phyloP scores from a whole-genome alignment of 345 rosid genomes.

The Cardamine resedifolia region DNA sequence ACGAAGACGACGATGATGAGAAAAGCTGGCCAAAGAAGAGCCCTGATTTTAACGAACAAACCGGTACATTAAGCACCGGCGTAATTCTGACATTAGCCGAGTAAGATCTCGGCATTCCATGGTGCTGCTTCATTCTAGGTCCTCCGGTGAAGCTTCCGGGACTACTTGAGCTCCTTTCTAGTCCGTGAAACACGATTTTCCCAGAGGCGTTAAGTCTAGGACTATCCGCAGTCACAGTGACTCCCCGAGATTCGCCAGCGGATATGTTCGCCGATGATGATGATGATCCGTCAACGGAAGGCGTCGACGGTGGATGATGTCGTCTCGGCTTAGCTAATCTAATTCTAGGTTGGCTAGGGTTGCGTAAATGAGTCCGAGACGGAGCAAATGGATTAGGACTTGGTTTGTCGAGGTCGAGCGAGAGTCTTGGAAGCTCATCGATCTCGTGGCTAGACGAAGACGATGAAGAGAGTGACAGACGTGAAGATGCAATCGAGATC shows the following conservation, averaged over 20 bases:
- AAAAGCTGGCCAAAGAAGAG: constrained; percentile 59
- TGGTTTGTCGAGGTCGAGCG: constrained; percentile 39
- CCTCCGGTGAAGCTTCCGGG: constrained; percentile 96
- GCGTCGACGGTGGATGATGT: constrained; percentile 17
- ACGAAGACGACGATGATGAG: constrained; percentile 49
- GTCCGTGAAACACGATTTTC: constrained; percentile 77
- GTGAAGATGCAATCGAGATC: constrained; percentile 49
- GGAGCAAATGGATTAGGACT: constrained; percentile 54
- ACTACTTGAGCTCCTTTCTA: constrained; percentile 96
- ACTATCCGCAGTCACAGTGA: constrained; percentile 74
- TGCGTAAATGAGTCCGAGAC: constrained; percentile 44
- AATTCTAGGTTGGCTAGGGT: constrained; percentile 46
- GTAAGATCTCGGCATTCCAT: constrained; percentile 91
- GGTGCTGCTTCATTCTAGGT: constrained; percentile 58
- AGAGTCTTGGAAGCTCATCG: constrained; percentile 51
- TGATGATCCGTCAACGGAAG: constrained; percentile 33
- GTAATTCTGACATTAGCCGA: constrained; percentile 77
- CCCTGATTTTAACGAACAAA: constrained; percentile 54
- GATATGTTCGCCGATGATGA: constrained; percentile 46
- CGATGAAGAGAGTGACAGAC: constrained; percentile 54
- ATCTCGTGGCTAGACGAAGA: constrained; percentile 66
- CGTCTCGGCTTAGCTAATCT: constrained; percentile 42
- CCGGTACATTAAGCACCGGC: constrained; percentile 85
- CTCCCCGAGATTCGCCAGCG: constrained; percentile 49
- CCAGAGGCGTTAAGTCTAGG: constrained; percentile 96